phyloP scores from a whole-genome alignment of 148 eudicot species.

The Beta vulgaris region DNA sequence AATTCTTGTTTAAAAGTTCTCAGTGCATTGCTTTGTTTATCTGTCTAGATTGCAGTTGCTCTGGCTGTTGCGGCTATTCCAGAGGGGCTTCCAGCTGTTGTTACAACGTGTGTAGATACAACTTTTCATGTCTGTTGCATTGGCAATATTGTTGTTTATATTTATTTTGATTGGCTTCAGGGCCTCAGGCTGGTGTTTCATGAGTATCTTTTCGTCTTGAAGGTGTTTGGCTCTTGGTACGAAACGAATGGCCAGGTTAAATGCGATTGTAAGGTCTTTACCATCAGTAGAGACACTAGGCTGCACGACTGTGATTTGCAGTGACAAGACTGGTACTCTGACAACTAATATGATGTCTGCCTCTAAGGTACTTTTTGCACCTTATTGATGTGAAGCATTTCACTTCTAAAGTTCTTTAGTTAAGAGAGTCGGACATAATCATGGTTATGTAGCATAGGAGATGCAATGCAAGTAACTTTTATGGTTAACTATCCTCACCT shows the following conservation, averaged over 20 bases:
- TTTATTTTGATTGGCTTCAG: slow-evolving; percentile 5
- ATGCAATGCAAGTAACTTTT: neutral
- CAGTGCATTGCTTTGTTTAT: slow-evolving; percentile 2
- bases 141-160: no score
- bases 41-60: slow-evolving; percentile 74
- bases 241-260: slow-evolving; percentile 95
- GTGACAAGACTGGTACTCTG: slow-evolving; percentile 98
- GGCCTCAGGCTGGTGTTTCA: slow-evolving; percentile 12
- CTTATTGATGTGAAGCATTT: neutral
- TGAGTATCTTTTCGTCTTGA: slow-evolving; percentile 7
- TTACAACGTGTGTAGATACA: slow-evolving; percentile 63
- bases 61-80: slow-evolving; percentile 97
- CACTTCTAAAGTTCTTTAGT: neutral
- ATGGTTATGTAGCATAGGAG: neutral
- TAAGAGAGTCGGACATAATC: neutral
- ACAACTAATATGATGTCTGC: slow-evolving; percentile 99
- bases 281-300: slow-evolving; percentile 99
- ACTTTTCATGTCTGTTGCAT: slow-evolving; percentile 4
- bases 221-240: slow-evolving; percentile 99
- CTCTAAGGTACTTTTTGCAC: slow-evolving; percentile 61
- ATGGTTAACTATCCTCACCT: neutral
- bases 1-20: neutral
- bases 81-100: slow-evolving; percentile 96
- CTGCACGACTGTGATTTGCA: slow-evolving; percentile 98
- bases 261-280: slow-evolving; percentile 95